Conservation (phyloP, 75 land plant species). For the Pinus taeda region DNA sequence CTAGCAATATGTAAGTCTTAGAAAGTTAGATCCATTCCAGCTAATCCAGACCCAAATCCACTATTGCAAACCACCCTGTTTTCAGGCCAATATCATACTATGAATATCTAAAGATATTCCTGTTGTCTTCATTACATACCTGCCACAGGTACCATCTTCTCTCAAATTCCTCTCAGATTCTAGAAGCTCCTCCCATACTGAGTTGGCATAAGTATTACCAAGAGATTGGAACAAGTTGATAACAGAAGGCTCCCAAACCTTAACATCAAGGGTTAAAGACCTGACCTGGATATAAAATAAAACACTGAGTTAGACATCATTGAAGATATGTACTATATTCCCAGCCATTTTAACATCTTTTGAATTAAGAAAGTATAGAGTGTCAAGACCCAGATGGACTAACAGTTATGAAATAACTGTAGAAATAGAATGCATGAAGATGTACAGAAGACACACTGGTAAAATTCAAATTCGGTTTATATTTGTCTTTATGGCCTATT, state of each 20-base stretch:
- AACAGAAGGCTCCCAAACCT: constrained; percentile 98
- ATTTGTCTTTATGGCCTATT: neutral
- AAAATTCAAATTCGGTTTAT: neutral
- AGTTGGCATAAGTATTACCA: constrained; percentile 90
- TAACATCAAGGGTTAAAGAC: constrained; percentile 97
- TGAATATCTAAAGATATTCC: neutral
- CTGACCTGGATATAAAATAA: constrained; percentile 62
- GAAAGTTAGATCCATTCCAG: neutral
- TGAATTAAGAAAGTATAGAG: neutral
- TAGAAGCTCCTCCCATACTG: constrained; percentile 89
- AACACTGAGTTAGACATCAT: constrained; percentile 4
- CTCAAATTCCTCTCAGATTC: constrained; percentile 37
- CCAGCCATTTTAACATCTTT: neutral
- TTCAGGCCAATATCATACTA: neutral
- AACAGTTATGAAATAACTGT: neutral
- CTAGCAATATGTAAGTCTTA: neutral
- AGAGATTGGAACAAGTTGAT: constrained; percentile 84
- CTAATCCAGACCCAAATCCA: neutral
- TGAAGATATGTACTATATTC: neutral
- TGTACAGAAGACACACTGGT: neutral
- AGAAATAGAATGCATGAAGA: neutral
- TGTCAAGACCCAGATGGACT: neutral
- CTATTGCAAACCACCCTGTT: neutral
- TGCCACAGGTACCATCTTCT: constrained; percentile 23
- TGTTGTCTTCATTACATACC: constrained; percentile 22